Base-by-base conservation (phyloP, 1,284 basidiomycete species). In the Irpex sp. region DNA sequence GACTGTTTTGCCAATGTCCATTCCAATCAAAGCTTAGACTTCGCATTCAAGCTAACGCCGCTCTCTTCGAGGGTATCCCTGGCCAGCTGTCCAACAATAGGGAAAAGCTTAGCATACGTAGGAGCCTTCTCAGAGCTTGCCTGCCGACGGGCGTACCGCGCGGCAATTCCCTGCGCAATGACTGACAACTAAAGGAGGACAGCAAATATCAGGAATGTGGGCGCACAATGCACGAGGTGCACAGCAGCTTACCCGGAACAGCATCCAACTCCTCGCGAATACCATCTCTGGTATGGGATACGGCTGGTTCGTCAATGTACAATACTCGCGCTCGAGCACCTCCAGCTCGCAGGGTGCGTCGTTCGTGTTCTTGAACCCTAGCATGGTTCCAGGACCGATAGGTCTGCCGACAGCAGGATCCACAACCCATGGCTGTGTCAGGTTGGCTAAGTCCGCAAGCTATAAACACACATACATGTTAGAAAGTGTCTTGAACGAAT, bases 151-250 rank as follows among this genome's bases (percentile, higher is more conserved):
- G 93, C 92, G 59, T 85, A 86, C 13, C 97, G 85, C 4, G 97
- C 96, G 1, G 96, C 94, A 65, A 98, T 97, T 2, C 96, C 96
- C 77, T 98, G 96, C 0, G 86, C 80, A 69, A 98, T 98, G 65
- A 98, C 86, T 0, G 94, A 85, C 47, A 93, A 77, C 90, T 58
- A 44, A 31, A 31, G 31, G 31, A 31, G 31, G 31, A 31, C 31
- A 56, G 60, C 38, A 52, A 19, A 56, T 19, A 13, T 47, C 2
- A 3, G 4, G 2, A 17, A 47, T 47, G 11, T 47, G 44, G 44
- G 17, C 44, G 7, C 40, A 60, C 0, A 37, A n/a, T 49, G 26
- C 48, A 37, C 1, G 11, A 51, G 48, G 57, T 11, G n/a, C 11
- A 76, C 88, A 34, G 31, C 5, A 6, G 6, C 31, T 67, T 71